Evolutionary conservation across 352 stramenopile genomes (phyloP).

Genomic region (Pseudoperonospora humuli): DNA sequence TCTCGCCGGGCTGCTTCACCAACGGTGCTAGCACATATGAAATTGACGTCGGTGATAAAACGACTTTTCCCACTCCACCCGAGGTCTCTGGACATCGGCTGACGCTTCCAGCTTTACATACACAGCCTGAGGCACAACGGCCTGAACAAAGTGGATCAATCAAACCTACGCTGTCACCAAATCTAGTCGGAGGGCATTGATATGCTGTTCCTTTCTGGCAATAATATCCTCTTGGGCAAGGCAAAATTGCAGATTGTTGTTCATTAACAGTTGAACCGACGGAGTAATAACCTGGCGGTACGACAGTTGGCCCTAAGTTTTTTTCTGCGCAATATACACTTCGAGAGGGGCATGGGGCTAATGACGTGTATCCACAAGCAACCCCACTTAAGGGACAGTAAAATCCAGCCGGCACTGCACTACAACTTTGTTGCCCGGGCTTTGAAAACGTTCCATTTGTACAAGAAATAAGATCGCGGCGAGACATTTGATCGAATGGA

Average conservation of each 20-base stretch:
- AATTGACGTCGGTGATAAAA: slow-evolving; percentile 25
- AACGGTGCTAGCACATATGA: slow-evolving; percentile 28
- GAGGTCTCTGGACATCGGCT: slow-evolving; percentile 32
- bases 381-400: slow-evolving; percentile 23
- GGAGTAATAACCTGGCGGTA: slow-evolving; percentile 40
- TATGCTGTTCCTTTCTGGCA: slow-evolving; percentile 32
- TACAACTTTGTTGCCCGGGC: slow-evolving; percentile 36
- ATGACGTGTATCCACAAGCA: slow-evolving; percentile 29
- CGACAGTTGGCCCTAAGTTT: slow-evolving; percentile 25
- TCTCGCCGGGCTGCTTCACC: slow-evolving; percentile 11
- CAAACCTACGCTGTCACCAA: slow-evolving; percentile 29
- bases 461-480: slow-evolving; percentile 28
- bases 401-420: slow-evolving; percentile 30
- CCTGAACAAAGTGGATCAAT: slow-evolving; percentile 36
- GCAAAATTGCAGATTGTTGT: slow-evolving; percentile 27
- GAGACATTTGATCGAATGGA: slow-evolving; percentile 21
- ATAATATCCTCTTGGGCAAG: slow-evolving; percentile 43
- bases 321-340: slow-evolving; percentile 41
- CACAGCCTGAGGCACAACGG: slow-evolving; percentile 34
- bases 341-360: slow-evolving; percentile 30
- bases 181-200: slow-evolving; percentile 39
- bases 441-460: slow-evolving; percentile 50
- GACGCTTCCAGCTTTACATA: slow-evolving; percentile 42
- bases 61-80: slow-evolving; percentile 17
- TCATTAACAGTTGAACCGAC: slow-evolving; percentile 22